A percentile compares a stretch with the other conserved stretches of the same genome.
These are phyloP conservation scores for Backusella westeae DNA, from an alignment of 192 early-diverging fungal genomes.

Conservation along the genomic window DNA sequence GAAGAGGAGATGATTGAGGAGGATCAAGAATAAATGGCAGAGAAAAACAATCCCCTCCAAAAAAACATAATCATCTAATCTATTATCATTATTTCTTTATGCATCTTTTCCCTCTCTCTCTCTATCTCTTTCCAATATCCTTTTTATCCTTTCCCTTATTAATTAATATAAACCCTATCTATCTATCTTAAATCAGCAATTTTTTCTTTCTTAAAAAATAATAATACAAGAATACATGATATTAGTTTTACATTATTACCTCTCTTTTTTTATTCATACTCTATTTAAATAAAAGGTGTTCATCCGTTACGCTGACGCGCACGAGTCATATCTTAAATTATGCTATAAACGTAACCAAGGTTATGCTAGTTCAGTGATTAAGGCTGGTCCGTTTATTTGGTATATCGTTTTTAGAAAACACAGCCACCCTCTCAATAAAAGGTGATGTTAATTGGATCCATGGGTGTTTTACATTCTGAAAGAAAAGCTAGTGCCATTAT, in stretches of 20 bases:
- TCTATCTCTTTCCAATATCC: background rate
- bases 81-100: background rate
- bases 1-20: constrained; percentile 5
- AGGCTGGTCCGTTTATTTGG: too few species aligned
- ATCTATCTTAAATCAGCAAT: background rate
- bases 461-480: too few species aligned
- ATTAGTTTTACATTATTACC: background rate
- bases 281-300: background rate
- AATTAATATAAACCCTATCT: background rate
- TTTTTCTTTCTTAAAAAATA: background rate
- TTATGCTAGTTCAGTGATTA: too few species aligned
- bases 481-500: too few species aligned
- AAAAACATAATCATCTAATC: background rate
- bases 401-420: too few species aligned
- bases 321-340: too few species aligned
- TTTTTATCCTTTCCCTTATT: background rate
- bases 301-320: background rate
- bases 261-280: background rate
- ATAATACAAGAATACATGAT: constrained; percentile 1
- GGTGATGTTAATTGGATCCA: too few species aligned
- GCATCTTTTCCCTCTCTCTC: background rate
- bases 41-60: background rate
- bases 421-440: too few species aligned
- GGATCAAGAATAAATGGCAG: background rate
- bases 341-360: too few species aligned